Conservation (phyloP, 164 flowering plant species). For the Nelumbo lutea region DNA sequence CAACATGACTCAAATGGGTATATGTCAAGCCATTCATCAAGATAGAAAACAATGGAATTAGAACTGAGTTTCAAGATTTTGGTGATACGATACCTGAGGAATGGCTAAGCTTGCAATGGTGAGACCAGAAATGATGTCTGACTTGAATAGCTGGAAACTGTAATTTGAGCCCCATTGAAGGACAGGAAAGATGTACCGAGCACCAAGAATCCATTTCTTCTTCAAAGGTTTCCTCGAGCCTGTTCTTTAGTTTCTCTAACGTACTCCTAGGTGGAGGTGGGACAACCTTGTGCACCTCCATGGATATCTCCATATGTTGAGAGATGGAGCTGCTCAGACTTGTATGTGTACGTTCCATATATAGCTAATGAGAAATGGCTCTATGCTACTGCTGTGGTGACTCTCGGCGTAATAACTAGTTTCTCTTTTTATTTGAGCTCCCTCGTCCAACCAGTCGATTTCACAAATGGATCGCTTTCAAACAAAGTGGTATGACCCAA, state of each 20-base stretch:
- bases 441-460: background rate
- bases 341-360: background rate
- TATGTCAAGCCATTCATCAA: background rate
- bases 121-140: slow-evolving; percentile 66
- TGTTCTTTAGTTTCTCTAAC: background rate
- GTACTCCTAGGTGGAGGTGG: slow-evolving; percentile 1
- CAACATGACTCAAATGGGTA: slow-evolving; percentile 5
- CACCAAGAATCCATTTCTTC: background rate
- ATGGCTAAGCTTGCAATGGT: slow-evolving; percentile 84
- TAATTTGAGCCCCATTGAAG: background rate
- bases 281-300: background rate
- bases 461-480: background rate
- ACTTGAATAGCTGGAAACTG: slow-evolving; percentile 28
- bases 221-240: background rate
- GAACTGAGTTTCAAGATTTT: background rate
- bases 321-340: background rate
- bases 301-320: background rate
- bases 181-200: background rate
- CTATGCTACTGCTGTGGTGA: too few species aligned
- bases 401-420: background rate
- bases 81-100: slow-evolving; percentile 54
- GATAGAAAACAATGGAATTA: background rate
- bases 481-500: background rate
- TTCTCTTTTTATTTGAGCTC: background rate
- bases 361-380: background rate